These are phyloP conservation scores for Coniochaeta pulveracea DNA, from an alignment of 2,329 filamentous ascomycete genomes.

Conservation along the genomic window DNA sequence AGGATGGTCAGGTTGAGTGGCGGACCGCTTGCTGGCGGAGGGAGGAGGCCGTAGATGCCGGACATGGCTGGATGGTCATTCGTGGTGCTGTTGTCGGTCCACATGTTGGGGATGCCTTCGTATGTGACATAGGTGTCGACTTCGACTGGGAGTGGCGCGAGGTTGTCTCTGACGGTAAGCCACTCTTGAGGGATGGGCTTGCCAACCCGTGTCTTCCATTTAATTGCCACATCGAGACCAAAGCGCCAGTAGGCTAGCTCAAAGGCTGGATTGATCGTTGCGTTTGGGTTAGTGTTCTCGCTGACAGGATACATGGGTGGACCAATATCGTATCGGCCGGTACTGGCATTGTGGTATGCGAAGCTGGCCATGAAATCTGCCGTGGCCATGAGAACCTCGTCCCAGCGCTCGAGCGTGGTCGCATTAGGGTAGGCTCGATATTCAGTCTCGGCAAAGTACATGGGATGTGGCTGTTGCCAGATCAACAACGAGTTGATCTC, in stretches of 20 bases:
- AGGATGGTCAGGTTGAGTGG: constrained; percentile 22
- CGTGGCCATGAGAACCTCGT: constrained; percentile 33
- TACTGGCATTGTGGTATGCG: constrained; percentile 40
- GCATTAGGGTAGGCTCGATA: constrained; percentile 32
- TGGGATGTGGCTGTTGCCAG: constrained; percentile 51
- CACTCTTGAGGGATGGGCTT: constrained; percentile 31
- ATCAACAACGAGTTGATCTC: constrained; percentile 50
- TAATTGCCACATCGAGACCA: constrained; percentile 39
- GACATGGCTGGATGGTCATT: constrained; percentile 31
- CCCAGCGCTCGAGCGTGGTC: constrained; percentile 38
- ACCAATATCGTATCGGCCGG: constrained; percentile 36
- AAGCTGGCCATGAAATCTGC: constrained; percentile 51
- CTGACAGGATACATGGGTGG: constrained; percentile 33
- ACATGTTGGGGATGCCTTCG: constrained; percentile 34
- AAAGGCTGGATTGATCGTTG: constrained; percentile 45
- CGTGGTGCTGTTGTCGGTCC: constrained; percentile 24
- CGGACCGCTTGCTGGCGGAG: constrained; percentile 22
- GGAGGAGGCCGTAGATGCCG: constrained; percentile 29
- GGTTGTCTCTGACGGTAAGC: constrained; percentile 34
- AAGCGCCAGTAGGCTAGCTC: constrained; percentile 53
- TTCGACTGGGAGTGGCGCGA: constrained; percentile 39
- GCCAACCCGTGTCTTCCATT: constrained; percentile 38
- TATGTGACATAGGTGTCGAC: constrained; percentile 42
- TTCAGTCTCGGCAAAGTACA: constrained; percentile 48
- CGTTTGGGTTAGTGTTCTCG: constrained; percentile 47